These are phyloP conservation scores for Leccinum obscurum DNA, from an alignment of 768 basidiomycete species.

Conservation along the genomic window DNA sequence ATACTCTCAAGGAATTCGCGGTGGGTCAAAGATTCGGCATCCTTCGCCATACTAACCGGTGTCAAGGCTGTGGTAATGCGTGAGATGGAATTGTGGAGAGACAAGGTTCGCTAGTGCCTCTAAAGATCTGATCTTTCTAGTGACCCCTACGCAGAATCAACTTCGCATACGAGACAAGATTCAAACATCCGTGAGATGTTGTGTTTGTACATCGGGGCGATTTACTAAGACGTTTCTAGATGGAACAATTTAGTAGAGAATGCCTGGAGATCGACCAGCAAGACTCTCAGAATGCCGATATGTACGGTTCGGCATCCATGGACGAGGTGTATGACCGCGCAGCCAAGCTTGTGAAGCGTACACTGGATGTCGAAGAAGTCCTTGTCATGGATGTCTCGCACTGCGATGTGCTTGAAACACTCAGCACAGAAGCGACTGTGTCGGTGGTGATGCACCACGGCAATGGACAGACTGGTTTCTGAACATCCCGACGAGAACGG, in stretches of 20 bases:
- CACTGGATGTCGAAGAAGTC: constrained; percentile 90
- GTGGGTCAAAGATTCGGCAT: constrained; percentile 27
- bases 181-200: constrained; percentile 70
- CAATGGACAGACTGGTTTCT: constrained; percentile 39
- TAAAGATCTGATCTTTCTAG: neutral
- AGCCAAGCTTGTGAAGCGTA: constrained; percentile 83
- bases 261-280: constrained; percentile 83
- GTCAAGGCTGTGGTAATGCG: constrained; percentile 80
- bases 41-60: constrained; percentile 7
- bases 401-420: constrained; percentile 81
- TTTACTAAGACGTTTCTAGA: constrained; percentile 41
- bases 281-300: constrained; percentile 27
- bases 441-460: constrained; percentile 73
- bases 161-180: constrained; percentile 87
- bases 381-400: constrained; percentile 92
- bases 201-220: neutral
- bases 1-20: constrained; percentile 94
- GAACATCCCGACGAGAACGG: too few species aligned
- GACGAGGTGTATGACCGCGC: constrained; percentile 90
- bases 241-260: constrained; percentile 95
- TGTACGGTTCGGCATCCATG: constrained; percentile 52
- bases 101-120: constrained; percentile 57
- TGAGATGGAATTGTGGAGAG: constrained; percentile 94
- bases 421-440: constrained; percentile 57
- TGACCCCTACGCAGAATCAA: constrained; percentile 60